Evolutionary conservation across 2,329 filamentous ascomycete genomes (phyloP).

Genomic region (Harringtonia lauricola): DNA sequence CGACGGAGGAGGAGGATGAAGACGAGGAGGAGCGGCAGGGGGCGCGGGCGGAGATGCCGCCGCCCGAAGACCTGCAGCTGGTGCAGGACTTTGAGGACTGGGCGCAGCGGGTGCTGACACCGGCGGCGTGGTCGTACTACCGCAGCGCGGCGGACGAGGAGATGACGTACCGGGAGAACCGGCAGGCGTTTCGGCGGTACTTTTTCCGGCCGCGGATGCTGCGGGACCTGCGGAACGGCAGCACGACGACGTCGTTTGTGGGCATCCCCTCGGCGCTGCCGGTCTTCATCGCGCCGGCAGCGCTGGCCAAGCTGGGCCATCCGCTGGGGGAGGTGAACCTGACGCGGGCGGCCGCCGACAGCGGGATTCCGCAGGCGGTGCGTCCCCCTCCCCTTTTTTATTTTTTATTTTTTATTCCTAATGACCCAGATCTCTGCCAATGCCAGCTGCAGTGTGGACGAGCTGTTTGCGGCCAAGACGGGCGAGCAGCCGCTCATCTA

Average conservation of each 20-base stretch:
- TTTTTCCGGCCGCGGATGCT: constrained; percentile 11
- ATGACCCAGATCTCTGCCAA: constrained; percentile 2
- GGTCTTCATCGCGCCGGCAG: constrained; percentile 10
- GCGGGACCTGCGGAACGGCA: constrained; percentile 3
- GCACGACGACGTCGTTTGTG: constrained; percentile 3
- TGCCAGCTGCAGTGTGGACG: constrained; percentile 6
- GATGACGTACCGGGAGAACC: constrained; percentile 3
- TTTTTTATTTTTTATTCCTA: not conserved
- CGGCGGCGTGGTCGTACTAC: constrained; percentile 6
- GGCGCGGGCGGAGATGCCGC: constrained; percentile 4
- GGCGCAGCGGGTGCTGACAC: constrained; percentile 4
- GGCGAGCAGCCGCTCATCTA: constrained; percentile 1
- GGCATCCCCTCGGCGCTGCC: constrained; percentile 7
- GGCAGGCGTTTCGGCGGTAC: constrained; percentile 5
- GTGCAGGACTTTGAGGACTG: constrained; percentile 6
- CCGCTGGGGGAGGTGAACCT: constrained; percentile 10
- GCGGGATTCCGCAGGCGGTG: constrained; percentile 4
- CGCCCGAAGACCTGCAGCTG: constrained; percentile 1
- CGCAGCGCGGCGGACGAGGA: constrained; percentile 6
- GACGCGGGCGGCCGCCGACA: constrained; percentile 3
- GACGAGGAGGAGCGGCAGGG: not conserved
- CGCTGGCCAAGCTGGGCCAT: constrained; percentile 12
- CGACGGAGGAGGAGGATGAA: not conserved
- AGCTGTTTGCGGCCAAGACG: not conserved
- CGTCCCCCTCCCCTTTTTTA: not conserved